Percentiles rank a stretch among this genome's conserved stretches.
Conservation (phyloP, 768 basidiomycete species). For the Podaxis rugospora region DNA sequence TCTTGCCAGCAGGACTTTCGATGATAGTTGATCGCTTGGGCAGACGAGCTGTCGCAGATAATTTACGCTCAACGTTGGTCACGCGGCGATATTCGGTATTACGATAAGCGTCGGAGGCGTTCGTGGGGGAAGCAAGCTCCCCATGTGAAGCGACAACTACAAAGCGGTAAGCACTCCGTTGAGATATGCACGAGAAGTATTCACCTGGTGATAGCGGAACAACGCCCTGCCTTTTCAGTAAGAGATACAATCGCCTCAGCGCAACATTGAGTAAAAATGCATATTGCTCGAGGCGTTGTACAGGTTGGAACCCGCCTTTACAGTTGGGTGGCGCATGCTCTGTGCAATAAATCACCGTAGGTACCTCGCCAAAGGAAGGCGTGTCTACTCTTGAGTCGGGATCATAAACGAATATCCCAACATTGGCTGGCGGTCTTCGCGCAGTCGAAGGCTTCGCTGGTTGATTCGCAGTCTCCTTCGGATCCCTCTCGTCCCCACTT, state of each 20-base stretch:
- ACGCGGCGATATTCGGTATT: conserved; percentile 91
- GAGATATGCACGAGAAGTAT: conserved; percentile 12
- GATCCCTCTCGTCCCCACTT: conserved; percentile 48
- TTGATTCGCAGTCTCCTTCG: conserved; percentile 33
- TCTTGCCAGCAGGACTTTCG: conserved; percentile 88
- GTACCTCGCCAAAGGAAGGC: conserved; percentile 67
- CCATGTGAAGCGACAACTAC: conserved; percentile 22
- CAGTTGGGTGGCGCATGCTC: conserved; percentile 71
- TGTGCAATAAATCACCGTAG: conserved; percentile 70
- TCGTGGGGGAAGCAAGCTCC: conserved; percentile 30
- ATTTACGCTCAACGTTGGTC: conserved; percentile 86
- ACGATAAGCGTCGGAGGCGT: conserved; percentile 75
- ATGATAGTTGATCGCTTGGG: conserved; percentile 95
- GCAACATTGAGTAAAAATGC: conserved; percentile 97
- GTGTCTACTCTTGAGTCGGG: conserved; percentile 64
- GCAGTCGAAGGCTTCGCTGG: conserved; percentile 58
- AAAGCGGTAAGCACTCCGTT: conserved; percentile 5
- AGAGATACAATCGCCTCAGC: conserved; percentile 81
- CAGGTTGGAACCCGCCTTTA: conserved; percentile 79
- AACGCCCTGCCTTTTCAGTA: conserved; percentile 84
- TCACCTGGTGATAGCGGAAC: conserved; percentile 79
- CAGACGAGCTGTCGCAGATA: conserved; percentile 87
- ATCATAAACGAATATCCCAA: conserved; percentile 74
- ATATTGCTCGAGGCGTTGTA: conserved; percentile 94
- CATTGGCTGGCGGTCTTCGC: conserved; percentile 78